phyloP scores from a whole-genome alignment of 257 asterid species.

The Salvia rosmarinus region DNA sequence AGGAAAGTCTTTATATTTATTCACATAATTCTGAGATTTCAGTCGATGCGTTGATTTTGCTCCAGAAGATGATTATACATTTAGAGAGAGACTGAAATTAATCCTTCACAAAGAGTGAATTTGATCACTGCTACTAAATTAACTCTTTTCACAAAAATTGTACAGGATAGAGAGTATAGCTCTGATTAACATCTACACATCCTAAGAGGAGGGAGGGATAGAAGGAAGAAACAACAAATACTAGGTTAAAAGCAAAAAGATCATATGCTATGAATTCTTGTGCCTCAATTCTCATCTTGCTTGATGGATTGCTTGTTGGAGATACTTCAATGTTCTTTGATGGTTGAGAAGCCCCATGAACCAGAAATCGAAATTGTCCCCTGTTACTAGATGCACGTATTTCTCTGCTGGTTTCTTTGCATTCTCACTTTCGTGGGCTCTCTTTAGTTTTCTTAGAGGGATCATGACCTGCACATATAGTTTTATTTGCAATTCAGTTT shows the following conservation, averaged over 20 bases:
- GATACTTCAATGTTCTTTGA: constrained; percentile 38
- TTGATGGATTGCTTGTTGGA: constrained; percentile 39
- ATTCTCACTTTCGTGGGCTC: constrained; percentile 40
- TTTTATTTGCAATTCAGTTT: background rate
- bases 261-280: background rate
- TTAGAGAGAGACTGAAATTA: constrained; percentile 1
- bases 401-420: constrained; percentile 45
- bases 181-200: constrained; percentile 21
- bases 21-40: background rate
- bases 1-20: background rate
- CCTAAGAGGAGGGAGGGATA: constrained; percentile 22
- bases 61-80: background rate
- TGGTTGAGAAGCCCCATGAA: constrained; percentile 55
- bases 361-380: constrained; percentile 56
- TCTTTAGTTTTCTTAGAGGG: constrained; percentile 44
- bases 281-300: constrained; percentile 26
- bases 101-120: constrained; percentile 29
- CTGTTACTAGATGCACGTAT: constrained; percentile 48
- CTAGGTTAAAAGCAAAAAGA: constrained; percentile 7
- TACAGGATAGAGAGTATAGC: constrained; percentile 28
- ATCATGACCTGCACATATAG: constrained; percentile 43
- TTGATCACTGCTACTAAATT: constrained; percentile 14
- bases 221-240: constrained; percentile 14
- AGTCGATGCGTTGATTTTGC: background rate
- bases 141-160: constrained; percentile 32